Base-by-base conservation (phyloP, 352 stramenopile genomes). In the Halophytophthora batemanensis region DNA sequence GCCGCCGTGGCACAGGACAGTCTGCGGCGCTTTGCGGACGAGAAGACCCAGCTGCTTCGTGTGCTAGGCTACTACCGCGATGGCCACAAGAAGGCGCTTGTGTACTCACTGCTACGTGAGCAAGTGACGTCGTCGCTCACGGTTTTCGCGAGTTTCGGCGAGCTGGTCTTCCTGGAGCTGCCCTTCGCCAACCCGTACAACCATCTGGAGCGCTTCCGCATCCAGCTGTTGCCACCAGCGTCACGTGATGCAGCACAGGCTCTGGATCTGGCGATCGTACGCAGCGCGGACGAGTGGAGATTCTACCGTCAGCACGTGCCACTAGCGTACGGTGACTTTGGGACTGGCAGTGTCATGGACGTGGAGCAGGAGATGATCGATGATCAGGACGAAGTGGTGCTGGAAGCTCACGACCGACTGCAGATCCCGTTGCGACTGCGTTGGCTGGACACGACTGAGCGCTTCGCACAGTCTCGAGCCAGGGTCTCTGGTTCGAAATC, bases 301-400 rank as follows among this genome's bases (percentile, higher is more conserved):
- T 92, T 87, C 58, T 93, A 93, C 45, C 74, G 88, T 6, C 56
- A 74, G 5, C 60, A 81, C 25, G 42, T 96, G 0, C 72, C 82
- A 6, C 65, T 85, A 11, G 64, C 75, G 15, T 89, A 77, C 46
- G 69, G 70, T 45, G 50, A 37, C 35, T 10, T 48, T 21, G 51
- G 15, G 1, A 46, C 29, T n/a, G 35, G 56, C 29, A 53, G 53
- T 6, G 41, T 67, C 8, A 51, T 63, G 15, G 64, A 70, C 7
- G 68, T 98, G 4, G 93, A 98, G 59, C 64, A 71, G 8, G 93
- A 98, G 45, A 96, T 98, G 88, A 96, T 98, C 22, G 94, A 98
- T 54, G 65, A 77, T 28, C 70, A 84, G 41, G 73, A 91, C 25
- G 74, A 96, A 61, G 61, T 98, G 7, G 87, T 94, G 15, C 74